Base-by-base conservation (phyloP, 805 yeast genomes). In the Maudiozyma serrabonitensis region DNA sequence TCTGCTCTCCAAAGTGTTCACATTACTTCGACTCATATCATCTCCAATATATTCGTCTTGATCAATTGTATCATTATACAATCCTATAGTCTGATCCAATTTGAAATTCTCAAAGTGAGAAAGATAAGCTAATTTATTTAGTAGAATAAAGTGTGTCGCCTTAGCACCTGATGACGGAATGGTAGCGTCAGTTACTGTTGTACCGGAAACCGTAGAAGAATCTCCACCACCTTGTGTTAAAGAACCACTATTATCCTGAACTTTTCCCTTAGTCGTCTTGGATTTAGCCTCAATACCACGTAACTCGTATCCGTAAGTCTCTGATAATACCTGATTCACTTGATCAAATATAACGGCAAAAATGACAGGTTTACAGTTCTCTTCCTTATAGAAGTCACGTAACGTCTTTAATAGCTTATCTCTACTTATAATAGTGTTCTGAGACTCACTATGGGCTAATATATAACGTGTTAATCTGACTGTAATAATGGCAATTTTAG, bases 231-330 rank as follows among this genome's bases (percentile, higher is more conserved):
- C n/a, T 15, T 15, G 21, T 16, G 34, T 31, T 11, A 16, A 43
- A 16, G 38, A 41, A 26, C 28, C 28, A 26, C 8, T 26, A 26
- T 26, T 26, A 26, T 26, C 28, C 26, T 16, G 2, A 34, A 18
- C 21, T 40, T 37, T 11, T 25, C 41, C 11, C 41, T 31, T 12
- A 16, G 34, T 18, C 34, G 43, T 11, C 18, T 32, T 21, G 8
- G 28, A 26, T 48, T 56, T 16, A 62, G 50, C 25, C 52, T 54
- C 40, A 13, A 59, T 46, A 1, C 65, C 61, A 26, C 45, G 46
- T 21, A 64, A 35, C 21, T 54, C 51, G 46, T 57, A 63, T 8
- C 68, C 67, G 49, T 55, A 63, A 12, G 61, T 54, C 48, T 57
- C 60, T 6, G n/a, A 42, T n/a, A 64, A 43, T 6, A 62, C 55